Evolutionary conservation across 2,329 filamentous ascomycete species (phyloP), one percentile per base, ranked within the genome.

Genomic region (Neofusicoccum parvum): DNA sequence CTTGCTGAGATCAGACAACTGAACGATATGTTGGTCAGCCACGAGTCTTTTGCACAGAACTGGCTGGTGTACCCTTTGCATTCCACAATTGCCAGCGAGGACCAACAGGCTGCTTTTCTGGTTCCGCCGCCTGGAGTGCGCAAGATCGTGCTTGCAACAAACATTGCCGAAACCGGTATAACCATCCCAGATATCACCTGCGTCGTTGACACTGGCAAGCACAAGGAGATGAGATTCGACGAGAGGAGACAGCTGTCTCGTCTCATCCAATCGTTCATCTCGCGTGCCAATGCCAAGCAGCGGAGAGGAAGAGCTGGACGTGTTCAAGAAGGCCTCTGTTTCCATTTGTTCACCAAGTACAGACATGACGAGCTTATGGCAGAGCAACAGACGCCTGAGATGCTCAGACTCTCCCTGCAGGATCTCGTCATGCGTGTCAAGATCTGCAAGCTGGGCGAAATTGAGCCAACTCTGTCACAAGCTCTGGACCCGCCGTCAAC

Each of bases 131-230:
- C 84, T 3, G 94, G 94, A 0, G 84, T 88, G 65, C 87, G 94
- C 68, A 99, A 99, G 80, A 95, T 99, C 69, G 94, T 99, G 1
- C 85, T 99, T 64, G 94, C 95, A 1, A 99, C 95, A 14, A 99
- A 99, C 74, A 99, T 99, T 76, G 95, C 95, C 4, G 95, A 99
- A 77, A 99, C 95, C 0, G 95, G 95, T 81, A 97, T 99, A 74
- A 99, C 95, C 0, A 99, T 99, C 69, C 95, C 95, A 1, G 95
- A 99, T 75, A 92, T 99, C 36, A 98, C 95, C 0, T 97, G 94
- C 71, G 95, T 99, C 51, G 91, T 99, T 66, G 95, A 99, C 76
- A 94, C 93, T 0, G 95, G 95, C 65, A 98, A 97, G 78, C 94
- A 98, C 78, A 93, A 96, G 70, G 94, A 97, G 78, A 97, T 97